phyloP scores from a whole-genome alignment of 805 yeast genomes.

The Lachancea quebecensis region DNA sequence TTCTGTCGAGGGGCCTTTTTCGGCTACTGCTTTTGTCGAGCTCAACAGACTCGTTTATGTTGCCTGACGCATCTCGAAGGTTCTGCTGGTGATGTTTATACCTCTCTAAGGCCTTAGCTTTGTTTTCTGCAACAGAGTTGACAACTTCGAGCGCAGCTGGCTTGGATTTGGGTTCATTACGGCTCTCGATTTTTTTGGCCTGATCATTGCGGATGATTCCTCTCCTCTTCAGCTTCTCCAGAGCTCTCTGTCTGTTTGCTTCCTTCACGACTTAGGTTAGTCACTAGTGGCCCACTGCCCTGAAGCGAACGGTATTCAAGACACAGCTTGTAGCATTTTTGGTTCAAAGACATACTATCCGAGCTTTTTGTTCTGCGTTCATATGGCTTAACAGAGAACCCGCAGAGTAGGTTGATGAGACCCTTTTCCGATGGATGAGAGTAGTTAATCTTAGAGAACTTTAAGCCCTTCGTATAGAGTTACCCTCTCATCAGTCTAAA shows the following conservation, averaged over 20 bases:
- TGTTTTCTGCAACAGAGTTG: conserved; percentile 43
- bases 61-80: conserved; percentile 34
- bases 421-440: too few relatives aligned
- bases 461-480: too few relatives aligned
- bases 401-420: too few relatives aligned
- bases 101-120: conserved; percentile 46
- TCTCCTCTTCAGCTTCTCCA: conserved; percentile 48
- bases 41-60: conserved; percentile 12
- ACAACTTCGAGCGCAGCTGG: conserved; percentile 43
- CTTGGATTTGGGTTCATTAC: conserved; percentile 13
- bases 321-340: neutral
- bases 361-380: conserved; percentile 31
- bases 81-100: conserved; percentile 32
- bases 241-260: conserved; percentile 55
- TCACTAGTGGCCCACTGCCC: neutral
- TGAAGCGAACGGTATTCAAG: neutral
- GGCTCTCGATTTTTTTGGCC: conserved; percentile 17
- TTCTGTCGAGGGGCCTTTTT: conserved; percentile 24
- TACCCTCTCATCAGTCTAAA: too few relatives aligned
- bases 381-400: conserved; percentile 4
- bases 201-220: conserved; percentile 30
- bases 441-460: too few relatives aligned
- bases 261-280: conserved; percentile 35
- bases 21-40: conserved; percentile 4
- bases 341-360: conserved; percentile 24